Conservation (phyloP, 2,329 filamentous ascomycete species). For the Colletotrichum graminicola region DNA sequence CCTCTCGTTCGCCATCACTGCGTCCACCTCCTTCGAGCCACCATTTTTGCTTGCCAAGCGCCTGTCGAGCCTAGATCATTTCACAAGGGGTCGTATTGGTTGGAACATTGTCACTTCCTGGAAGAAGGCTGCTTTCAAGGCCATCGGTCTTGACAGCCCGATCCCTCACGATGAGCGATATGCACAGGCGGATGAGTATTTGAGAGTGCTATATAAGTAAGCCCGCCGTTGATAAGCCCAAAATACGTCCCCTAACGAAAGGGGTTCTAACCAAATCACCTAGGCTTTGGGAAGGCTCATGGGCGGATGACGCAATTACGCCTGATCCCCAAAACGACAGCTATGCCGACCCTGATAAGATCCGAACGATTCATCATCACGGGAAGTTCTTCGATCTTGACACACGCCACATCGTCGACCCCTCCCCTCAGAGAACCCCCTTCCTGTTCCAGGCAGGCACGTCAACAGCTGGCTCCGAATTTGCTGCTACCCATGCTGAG, state of each 20-base stretch:
- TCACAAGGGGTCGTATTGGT: slow-evolving; percentile 70
- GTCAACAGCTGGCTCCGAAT: slow-evolving; percentile 67
- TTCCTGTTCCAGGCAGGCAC: slow-evolving; percentile 72
- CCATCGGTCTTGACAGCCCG: slow-evolving; percentile 68
- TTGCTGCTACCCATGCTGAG: slow-evolving; percentile 70
- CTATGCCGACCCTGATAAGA: slow-evolving; percentile 69
- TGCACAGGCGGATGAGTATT: slow-evolving; percentile 71
- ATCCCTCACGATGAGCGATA: slow-evolving; percentile 74
- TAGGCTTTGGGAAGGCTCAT: slow-evolving; percentile 67
- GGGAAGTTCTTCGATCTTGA: slow-evolving; percentile 43
- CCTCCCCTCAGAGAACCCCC: slow-evolving; percentile 68
- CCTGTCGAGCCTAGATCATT: slow-evolving; percentile 72
- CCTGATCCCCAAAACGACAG: slow-evolving; percentile 65
- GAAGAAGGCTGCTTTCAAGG: slow-evolving; percentile 73
- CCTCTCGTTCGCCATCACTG: slow-evolving; percentile 72
- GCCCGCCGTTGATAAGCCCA: slow-evolving; percentile 1
- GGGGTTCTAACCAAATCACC: background rate
- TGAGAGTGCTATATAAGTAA: slow-evolving; percentile 72
- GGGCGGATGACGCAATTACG: slow-evolving; percentile 68
- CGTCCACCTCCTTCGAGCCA: slow-evolving; percentile 72
- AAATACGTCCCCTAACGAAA: slow-evolving; percentile 25
- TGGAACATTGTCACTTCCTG: slow-evolving; percentile 75
- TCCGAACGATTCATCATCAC: slow-evolving; percentile 70
- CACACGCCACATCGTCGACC: slow-evolving; percentile 62
- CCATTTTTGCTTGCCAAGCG: slow-evolving; percentile 72